Base-by-base conservation (phyloP, 176 grass and related monocot species). In the Rhynchospora pubera region DNA sequence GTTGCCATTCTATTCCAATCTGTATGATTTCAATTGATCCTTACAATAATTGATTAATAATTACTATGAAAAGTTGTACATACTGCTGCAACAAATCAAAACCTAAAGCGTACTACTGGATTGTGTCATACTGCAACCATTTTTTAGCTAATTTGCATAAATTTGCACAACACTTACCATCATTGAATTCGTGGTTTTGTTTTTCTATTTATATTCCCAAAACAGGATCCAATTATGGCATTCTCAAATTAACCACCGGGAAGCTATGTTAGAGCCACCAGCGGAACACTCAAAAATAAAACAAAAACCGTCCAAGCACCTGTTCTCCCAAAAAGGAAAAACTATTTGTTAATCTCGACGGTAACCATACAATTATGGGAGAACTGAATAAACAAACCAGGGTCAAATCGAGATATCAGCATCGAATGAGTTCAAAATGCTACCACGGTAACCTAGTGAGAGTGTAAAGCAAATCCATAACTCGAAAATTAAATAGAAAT, bases 311-410 rank as follows among this genome's bases (percentile, higher is more conserved):
- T 72, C 19, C 4, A 52, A 15, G 70, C 46, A 52, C 70, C 46
- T 74, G 70, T 74, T 68, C 70, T 74, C 70, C 46, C 70, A 74
- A 74, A 74, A 52, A 74, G 46, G 70, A 74, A 74, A 52, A 74
- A 8, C 12, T 74, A 39, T 50, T 1, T 52, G 70, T 74, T 52
- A 74, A 74, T 74, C 45, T 74, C 51, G 22, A 74, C 46, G 52
- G 46, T 14, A 74, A 51, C 21, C 70, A 50, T 52, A 11, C 47
- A 74, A 14, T 74, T 28, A 32, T 47, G 57, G 45, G 68, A 77
- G 57, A 44, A 68, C 39, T 21, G 56, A 79, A 65, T 42, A 66
- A 68, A 39, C 23, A 50, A 77, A 85, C 42, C 78, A 80, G 57
- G 77, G 28, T 43, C 42, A 81, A 24, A 65, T 23, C 28, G 32